A percentile compares a stretch with the other conserved stretches of the same genome.
phyloP scores from a whole-genome alignment of 2,329 filamentous ascomycete species.

The Penicillium sumatraense region DNA sequence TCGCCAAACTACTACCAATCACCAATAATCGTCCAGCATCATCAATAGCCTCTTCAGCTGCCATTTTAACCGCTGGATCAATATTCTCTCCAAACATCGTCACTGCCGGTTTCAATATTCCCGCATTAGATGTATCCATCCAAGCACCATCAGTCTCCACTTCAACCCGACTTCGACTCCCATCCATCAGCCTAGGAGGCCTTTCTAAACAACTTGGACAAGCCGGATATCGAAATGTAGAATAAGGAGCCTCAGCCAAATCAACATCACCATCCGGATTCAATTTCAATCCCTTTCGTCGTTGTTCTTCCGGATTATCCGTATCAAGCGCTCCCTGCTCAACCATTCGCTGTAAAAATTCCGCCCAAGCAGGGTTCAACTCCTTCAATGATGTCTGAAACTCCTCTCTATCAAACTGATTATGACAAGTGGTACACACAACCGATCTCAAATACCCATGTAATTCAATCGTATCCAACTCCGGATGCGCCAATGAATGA shows the following conservation, averaged over 20 bases:
- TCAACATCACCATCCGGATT: slow-evolving; percentile 97
- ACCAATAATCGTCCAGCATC: slow-evolving; percentile 75
- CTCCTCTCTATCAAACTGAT: slow-evolving; percentile 68
- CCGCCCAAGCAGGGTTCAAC: slow-evolving; percentile 86
- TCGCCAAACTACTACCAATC: slow-evolving; percentile 87
- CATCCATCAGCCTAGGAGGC: slow-evolving; percentile 62
- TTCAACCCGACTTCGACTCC: slow-evolving; percentile 63
- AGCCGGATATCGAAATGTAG: slow-evolving; percentile 86
- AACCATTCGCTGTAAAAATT: slow-evolving; percentile 73
- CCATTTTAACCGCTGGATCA: slow-evolving; percentile 66
- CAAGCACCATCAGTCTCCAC: slow-evolving; percentile 83
- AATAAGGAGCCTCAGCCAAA: slow-evolving; percentile 82
- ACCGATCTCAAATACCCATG: slow-evolving; percentile 87
- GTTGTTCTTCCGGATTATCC: slow-evolving; percentile 73
- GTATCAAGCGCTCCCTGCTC: slow-evolving; percentile 76
- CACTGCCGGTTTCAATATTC: slow-evolving; percentile 88
- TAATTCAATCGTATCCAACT: slow-evolving; percentile 77
- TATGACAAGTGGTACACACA: slow-evolving; percentile 78
- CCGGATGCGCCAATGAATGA: slow-evolving; percentile 76
- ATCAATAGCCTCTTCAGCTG: slow-evolving; percentile 81
- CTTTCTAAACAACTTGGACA: slow-evolving; percentile 77
- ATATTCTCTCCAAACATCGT: slow-evolving; percentile 98
- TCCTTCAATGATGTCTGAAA: slow-evolving; percentile 78
- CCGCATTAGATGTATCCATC: slow-evolving; percentile 67
- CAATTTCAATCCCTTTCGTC: slow-evolving; percentile 72